Evolutionary conservation across 768 basidiomycete genomes (phyloP), one percentile per base, ranked within the genome.

Genomic region (Mycena polygramma): DNA sequence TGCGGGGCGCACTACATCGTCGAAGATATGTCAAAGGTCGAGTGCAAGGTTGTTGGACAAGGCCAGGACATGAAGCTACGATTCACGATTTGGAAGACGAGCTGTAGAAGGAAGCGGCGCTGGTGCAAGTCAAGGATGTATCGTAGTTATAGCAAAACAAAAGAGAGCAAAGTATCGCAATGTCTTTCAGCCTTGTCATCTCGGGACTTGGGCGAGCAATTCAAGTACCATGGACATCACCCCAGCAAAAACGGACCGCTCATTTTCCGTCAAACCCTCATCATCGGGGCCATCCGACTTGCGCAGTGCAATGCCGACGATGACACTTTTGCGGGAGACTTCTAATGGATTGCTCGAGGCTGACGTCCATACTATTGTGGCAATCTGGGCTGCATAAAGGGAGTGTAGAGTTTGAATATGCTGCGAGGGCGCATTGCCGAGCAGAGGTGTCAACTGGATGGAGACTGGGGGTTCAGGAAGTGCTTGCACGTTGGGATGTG

Each of bases 331-430:
- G 61, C 90, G 83, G 30, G 84, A 79, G 9, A 78, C 79, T 20
- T 85, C 85, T 48, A 86, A 66, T 30, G 80, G 75, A 49, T 75
- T 80, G 51, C 84, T 77, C n/a, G 81, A 77, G 62, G 85, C 84
- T 63, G 87, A 75, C 0, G 85, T 83, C 93, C 96, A 98, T 8
- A 96, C 79, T 36, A 97, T 84, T 0, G 95, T 95, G 0, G 95
- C 94, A 53, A 95, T 91, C 75, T 98, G 96, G n/a, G 91, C 84
- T 0, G 90, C 91, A 79, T 97, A 97, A 0, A 97, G 83, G 43
- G 91, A 90, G 76, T 97, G 88, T 26, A 97, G 80, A 0, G 90
- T 90, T 58, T 91, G 90, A 68, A 90, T 77, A 63, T 93, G 89
- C 13, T 90, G 88, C 0, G 92, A 90, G 1, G 91, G 86, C 3